Conservation (phyloP, 192 early-diverging fungal genomes). For the Podila verticillata region DNA sequence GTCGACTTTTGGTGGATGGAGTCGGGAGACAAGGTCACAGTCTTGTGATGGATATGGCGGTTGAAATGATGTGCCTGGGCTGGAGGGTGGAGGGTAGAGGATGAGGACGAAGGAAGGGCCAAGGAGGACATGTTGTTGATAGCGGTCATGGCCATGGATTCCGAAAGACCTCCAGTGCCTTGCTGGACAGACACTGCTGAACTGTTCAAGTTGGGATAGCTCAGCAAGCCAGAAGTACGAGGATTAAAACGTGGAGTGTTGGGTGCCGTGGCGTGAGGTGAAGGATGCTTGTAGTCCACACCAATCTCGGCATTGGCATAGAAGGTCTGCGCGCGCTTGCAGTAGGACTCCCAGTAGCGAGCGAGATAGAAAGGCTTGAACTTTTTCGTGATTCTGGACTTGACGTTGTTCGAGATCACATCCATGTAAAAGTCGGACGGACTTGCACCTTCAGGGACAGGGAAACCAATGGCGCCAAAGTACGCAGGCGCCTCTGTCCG, state of each 20-base stretch:
- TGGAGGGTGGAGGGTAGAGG: conserved; percentile 23
- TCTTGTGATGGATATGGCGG: conserved; percentile 17
- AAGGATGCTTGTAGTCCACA: conserved; percentile 37
- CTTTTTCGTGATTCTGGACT: conserved; percentile 45
- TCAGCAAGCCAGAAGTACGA: neutral
- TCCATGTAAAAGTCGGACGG: conserved; percentile 76
- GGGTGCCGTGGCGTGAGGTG: conserved; percentile 40
- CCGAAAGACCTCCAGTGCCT: conserved; percentile 3
- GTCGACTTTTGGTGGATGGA: conserved; percentile 1
- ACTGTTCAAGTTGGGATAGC: conserved; percentile 20
- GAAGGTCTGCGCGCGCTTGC: conserved; percentile 30
- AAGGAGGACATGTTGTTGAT: neutral
- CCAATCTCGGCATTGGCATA: conserved; percentile 14
- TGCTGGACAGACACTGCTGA: conserved; percentile 29
- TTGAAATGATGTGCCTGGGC: conserved; percentile 1
- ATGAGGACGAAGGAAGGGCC: neutral
- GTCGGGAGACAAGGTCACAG: conserved; percentile 18
- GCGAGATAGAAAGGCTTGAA: conserved; percentile 56
- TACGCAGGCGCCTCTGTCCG: conserved; percentile 56
- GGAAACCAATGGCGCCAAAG: conserved; percentile 62
- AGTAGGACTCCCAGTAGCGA: conserved; percentile 59
- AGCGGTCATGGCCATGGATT: conserved; percentile 32
- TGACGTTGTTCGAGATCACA: conserved; percentile 64
- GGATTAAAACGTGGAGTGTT: conserved; percentile 14
- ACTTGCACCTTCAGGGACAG: conserved; percentile 41